phyloP scores from a whole-genome alignment of 1,284 basidiomycete genomes.

The Melampsora americana region DNA sequence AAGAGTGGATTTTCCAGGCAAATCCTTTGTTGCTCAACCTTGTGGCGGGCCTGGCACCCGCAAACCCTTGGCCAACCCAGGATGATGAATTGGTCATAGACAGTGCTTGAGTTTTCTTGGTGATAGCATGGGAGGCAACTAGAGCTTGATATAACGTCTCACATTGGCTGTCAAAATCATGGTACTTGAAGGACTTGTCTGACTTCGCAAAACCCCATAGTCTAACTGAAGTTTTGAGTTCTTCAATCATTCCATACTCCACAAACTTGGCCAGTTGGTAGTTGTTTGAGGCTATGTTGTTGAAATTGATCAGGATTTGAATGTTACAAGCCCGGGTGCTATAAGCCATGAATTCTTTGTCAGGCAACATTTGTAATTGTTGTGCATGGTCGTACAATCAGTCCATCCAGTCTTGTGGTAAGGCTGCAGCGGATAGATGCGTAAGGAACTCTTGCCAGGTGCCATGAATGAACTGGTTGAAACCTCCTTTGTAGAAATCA shows the following conservation, averaged over 20 bases:
- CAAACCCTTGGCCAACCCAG: not conserved
- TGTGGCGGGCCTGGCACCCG: not conserved
- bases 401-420: not conserved
- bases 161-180: not conserved
- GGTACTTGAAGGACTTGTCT: not conserved
- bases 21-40: not conserved
- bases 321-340: not conserved
- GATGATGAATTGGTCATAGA: not conserved
- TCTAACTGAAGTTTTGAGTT: not conserved
- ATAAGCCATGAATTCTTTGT: not conserved
- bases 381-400: not conserved
- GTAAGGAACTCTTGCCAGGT: not conserved
- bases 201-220: not conserved
- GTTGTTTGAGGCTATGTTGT: not conserved
- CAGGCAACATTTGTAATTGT: not conserved
- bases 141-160: not conserved
- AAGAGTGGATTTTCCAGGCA: conserved; percentile 14
- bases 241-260: not conserved
- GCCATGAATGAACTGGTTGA: not conserved
- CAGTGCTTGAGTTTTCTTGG: not conserved
- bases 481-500: not conserved
- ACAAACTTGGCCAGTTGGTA: not conserved
- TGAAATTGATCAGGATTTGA: conserved; percentile 17
- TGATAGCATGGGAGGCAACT: not conserved
- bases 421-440: not conserved